A percentile compares a stretch with the other conserved stretches of the same genome.
Evolutionary conservation across 78 protist species (phyloP).

Genomic region (Guillardia theta): DNA sequence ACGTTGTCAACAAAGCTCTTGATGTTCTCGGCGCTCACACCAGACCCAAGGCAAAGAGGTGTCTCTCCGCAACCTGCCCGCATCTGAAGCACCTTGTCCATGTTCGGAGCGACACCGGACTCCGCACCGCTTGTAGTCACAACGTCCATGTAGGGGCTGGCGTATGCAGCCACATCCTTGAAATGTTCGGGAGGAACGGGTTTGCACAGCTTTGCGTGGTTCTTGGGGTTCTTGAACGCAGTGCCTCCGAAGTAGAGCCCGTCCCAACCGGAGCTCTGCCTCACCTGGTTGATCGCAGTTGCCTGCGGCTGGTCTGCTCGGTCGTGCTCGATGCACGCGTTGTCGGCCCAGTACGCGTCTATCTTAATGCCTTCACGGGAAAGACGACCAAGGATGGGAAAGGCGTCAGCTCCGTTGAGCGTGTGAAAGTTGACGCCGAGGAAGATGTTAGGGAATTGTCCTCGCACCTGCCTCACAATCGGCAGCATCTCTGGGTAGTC

Average conservation of each 20-base stretch:
- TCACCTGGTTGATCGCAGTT: not conserved
- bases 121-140: not conserved
- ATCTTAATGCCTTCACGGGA: not conserved
- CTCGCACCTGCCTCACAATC: not conserved
- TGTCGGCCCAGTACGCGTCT: conserved; percentile 30
- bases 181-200: not conserved
- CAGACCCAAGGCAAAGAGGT: not conserved
- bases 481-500: conserved; percentile 17
- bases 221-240: not conserved
- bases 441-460: not conserved
- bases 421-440: not conserved
- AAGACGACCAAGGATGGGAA: conserved; percentile 5
- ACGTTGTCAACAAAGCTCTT: not conserved
- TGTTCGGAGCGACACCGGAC: not conserved
- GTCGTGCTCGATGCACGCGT: conserved; percentile 14
- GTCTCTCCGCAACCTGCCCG: not conserved
- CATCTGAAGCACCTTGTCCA: not conserved
- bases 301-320: not conserved
- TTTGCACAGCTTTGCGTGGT: not conserved
- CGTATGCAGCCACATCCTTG: not conserved
- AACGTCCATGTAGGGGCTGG: not conserved
- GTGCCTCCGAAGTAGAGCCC: conserved; percentile 28
- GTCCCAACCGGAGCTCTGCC: not conserved
- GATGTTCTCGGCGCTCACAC: not conserved
- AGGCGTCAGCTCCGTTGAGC: not conserved